phyloP scores from a whole-genome alignment of 2,329 filamentous ascomycete genomes.

The Diaporthe caulivora region DNA sequence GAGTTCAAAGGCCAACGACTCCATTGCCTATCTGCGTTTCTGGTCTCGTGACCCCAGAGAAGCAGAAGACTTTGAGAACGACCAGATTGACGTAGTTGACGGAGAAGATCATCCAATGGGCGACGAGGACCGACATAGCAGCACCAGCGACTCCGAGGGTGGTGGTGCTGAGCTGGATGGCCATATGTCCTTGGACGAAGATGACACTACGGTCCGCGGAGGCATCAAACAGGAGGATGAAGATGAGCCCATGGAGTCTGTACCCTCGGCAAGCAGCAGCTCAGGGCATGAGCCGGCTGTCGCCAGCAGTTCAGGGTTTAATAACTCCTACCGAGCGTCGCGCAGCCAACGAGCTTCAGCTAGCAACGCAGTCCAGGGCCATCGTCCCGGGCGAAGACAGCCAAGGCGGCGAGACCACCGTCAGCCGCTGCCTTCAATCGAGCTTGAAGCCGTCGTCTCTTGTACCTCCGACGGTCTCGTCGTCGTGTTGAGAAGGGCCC shows the following conservation, averaged over 20 bases:
- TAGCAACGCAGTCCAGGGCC: neutral
- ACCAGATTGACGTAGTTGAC: slow-evolving; percentile 48
- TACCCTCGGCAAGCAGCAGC: slow-evolving; percentile 35
- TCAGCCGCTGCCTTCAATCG: slow-evolving; percentile 62
- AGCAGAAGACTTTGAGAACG: slow-evolving; percentile 62
- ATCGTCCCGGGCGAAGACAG: slow-evolving; percentile 13
- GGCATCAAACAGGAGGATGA: slow-evolving; percentile 52
- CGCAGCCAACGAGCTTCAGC: slow-evolving; percentile 8
- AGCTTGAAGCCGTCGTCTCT: slow-evolving; percentile 90
- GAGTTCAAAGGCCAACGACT: slow-evolving; percentile 89
- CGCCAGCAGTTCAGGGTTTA: slow-evolving; percentile 43
- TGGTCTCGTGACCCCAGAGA: slow-evolving; percentile 82
- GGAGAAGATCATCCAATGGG: slow-evolving; percentile 53
- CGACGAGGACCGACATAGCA: slow-evolving; percentile 46
- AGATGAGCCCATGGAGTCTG: slow-evolving; percentile 32
- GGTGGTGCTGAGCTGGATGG: slow-evolving; percentile 60
- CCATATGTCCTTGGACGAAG: slow-evolving; percentile 57
- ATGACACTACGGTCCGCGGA: slow-evolving; percentile 44
- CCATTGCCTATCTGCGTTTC: slow-evolving; percentile 89
- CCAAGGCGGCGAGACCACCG: slow-evolving; percentile 39
- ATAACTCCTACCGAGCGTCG: slow-evolving; percentile 7
- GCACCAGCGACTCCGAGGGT: slow-evolving; percentile 55
- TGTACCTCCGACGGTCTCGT: slow-evolving; percentile 91
- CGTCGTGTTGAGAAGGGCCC: slow-evolving; percentile 81
- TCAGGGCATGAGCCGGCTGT: slow-evolving; percentile 26